Conservation (phyloP, 371 early-diverging fungal species). For the Mycotypha africana region DNA sequence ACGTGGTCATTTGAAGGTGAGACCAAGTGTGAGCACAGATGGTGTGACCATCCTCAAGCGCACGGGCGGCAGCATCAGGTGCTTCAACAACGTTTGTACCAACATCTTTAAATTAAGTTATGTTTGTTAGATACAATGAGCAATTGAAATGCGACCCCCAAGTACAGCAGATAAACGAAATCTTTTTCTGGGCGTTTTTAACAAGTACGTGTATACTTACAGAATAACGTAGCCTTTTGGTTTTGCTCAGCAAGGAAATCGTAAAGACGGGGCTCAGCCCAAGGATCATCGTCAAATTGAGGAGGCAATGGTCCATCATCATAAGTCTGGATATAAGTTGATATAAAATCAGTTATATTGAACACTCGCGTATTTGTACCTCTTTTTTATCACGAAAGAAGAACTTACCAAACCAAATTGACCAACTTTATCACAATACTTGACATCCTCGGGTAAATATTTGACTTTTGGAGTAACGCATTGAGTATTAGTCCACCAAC, state of each 20-base stretch:
- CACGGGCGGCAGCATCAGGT: constrained; percentile 37
- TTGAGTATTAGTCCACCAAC: constrained; percentile 16
- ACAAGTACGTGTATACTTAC: no score
- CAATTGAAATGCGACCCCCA: no score
- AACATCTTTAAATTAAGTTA: constrained; percentile 18
- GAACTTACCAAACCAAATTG: constrained; percentile 25
- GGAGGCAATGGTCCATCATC: constrained; percentile 26
- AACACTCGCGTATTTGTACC: background rate
- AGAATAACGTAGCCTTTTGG: constrained; percentile 23
- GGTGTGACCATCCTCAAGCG: constrained; percentile 29
- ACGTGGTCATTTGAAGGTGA: constrained; percentile 41
- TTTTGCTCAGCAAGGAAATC: constrained; percentile 15
- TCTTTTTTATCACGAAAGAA: no score
- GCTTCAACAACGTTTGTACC: constrained; percentile 35
- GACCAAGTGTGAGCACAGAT: constrained; percentile 52
- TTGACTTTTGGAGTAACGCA: constrained; percentile 12
- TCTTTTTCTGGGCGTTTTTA: no score
- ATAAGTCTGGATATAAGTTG: constrained; percentile 12
- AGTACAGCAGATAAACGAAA: no score
- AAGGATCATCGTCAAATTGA: constrained; percentile 4
- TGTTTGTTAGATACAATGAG: background rate
- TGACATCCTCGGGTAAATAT: constrained; percentile 15
- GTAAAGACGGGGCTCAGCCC: constrained; percentile 24
- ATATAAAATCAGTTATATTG: no score
- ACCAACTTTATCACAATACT: constrained; percentile 7